Evolutionary conservation across 2,329 filamentous ascomycete genomes (phyloP).

Genomic region (Fonsecaea erecta): DNA sequence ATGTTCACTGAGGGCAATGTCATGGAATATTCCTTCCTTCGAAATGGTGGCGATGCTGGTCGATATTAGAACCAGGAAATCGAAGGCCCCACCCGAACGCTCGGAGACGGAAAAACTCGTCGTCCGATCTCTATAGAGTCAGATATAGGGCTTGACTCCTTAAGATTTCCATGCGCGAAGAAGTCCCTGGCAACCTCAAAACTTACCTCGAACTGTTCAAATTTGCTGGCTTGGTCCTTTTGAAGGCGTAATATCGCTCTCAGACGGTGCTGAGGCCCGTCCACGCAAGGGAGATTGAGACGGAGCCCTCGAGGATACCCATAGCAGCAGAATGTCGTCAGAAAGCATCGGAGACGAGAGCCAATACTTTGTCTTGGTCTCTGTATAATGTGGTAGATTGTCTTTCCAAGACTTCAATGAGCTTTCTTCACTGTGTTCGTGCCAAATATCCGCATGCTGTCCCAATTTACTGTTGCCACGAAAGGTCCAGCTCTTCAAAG

Average conservation of each 20-base stretch:
- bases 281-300: neutral
- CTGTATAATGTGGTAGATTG: neutral
- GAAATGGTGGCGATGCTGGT: neutral
- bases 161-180: neutral
- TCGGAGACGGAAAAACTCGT: neutral
- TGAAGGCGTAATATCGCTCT: neutral
- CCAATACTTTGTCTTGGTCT: neutral
- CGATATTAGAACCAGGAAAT: neutral
- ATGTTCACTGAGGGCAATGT: neutral
- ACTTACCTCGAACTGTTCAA: neutral
- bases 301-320: neutral
- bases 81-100: neutral
- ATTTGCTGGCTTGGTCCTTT: neutral
- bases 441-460: neutral
- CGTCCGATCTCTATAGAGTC: neutral
- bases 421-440: neutral
- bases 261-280: neutral
- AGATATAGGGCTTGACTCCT: neutral
- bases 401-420: neutral
- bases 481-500: neutral
- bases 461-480: neutral
- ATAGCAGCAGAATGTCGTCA: neutral
- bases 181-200: neutral
- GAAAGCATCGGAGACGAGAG: neutral
- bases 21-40: neutral